Evolutionary conservation across 1,284 basidiomycete species (phyloP).

Genomic region (Ustilago crameri): DNA sequence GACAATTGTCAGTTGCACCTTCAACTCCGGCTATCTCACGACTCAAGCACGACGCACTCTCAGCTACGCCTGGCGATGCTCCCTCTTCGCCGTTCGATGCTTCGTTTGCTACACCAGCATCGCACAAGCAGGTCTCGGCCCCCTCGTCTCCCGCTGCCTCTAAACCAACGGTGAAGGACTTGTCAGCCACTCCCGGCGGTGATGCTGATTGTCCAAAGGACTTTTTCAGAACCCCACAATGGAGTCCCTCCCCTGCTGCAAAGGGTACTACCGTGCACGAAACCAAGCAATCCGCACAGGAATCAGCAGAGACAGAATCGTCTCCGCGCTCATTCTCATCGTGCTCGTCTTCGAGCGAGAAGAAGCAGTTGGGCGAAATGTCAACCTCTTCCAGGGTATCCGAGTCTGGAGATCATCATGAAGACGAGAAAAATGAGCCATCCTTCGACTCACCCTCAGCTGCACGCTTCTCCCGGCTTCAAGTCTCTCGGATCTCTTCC

Average conservation of each 20-base stretch:
- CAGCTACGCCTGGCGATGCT: not conserved
- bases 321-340: constrained; percentile 1
- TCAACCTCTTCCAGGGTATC: constrained; percentile 11
- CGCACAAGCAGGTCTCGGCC: not conserved
- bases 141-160: too few relatives aligned
- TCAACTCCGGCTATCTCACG: not conserved
- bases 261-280: too few relatives aligned
- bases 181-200: not conserved
- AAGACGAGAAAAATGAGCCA: not conserved
- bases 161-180: too few relatives aligned
- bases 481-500: constrained; percentile 8
- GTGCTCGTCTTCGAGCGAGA: constrained; percentile 12
- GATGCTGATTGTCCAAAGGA: constrained; percentile 1
- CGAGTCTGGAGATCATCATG: not conserved
- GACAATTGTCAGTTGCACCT: not conserved
- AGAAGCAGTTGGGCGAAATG: constrained; percentile 28
- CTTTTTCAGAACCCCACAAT: constrained; percentile 26
- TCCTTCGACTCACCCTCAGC: constrained; percentile 27
- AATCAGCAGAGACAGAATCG: constrained; percentile 9
- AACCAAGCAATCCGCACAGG: not conserved
- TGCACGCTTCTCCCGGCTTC: constrained; percentile 23
- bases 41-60: not conserved
- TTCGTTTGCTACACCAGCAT: constrained; percentile 1
- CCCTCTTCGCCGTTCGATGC: not conserved
- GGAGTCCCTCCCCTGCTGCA: constrained; percentile 7